Percentiles rank a stretch among this genome's conserved stretches.
Evolutionary conservation across 495 filamentous ascomycete genomes (phyloP).

Genomic region (Xylaria castorea): DNA sequence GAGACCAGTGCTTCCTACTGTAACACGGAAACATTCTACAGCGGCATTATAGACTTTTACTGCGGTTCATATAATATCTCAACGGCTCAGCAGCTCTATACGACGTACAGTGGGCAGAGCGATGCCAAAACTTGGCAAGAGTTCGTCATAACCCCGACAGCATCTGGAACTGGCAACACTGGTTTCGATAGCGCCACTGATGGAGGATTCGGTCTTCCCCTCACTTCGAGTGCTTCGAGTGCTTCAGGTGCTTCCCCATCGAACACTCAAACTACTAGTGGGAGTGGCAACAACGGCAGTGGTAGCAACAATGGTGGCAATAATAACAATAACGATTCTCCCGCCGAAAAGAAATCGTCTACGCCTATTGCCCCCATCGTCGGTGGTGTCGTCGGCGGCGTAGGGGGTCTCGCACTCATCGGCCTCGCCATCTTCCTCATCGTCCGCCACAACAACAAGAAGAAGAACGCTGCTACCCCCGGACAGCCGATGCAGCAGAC

Average conservation of each 20-base stretch:
- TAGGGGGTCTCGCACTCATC: slow-evolving; percentile 51
- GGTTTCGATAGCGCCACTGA: background rate
- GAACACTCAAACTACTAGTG: background rate
- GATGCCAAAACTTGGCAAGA: slow-evolving; percentile 37
- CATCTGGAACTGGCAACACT: slow-evolving; percentile 12
- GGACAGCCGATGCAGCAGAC: slow-evolving; percentile 28
- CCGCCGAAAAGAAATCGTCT: slow-evolving; percentile 28
- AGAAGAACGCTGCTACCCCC: slow-evolving; percentile 29
- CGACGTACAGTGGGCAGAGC: slow-evolving; percentile 45
- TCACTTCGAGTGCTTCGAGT: background rate
- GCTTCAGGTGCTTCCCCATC: background rate
- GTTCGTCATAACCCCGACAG: slow-evolving; percentile 1
- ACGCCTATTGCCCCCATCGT: slow-evolving; percentile 52
- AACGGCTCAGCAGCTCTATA: slow-evolving; percentile 42
- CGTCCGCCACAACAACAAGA: slow-evolving; percentile 41
- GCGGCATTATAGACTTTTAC: slow-evolving; percentile 48
- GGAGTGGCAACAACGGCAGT: background rate
- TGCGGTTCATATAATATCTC: slow-evolving; percentile 41
- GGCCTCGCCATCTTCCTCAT: slow-evolving; percentile 49
- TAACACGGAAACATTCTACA: slow-evolving; percentile 46
- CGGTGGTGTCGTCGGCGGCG: slow-evolving; percentile 57
- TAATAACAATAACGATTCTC: background rate
- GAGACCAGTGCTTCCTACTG: slow-evolving; percentile 39
- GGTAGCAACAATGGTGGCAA: slow-evolving; percentile 3
- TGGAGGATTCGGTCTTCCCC: background rate